These are phyloP conservation scores for Rhizopogon vesiculosus DNA, from an alignment of 768 basidiomycete genomes.

Conservation along the genomic window DNA sequence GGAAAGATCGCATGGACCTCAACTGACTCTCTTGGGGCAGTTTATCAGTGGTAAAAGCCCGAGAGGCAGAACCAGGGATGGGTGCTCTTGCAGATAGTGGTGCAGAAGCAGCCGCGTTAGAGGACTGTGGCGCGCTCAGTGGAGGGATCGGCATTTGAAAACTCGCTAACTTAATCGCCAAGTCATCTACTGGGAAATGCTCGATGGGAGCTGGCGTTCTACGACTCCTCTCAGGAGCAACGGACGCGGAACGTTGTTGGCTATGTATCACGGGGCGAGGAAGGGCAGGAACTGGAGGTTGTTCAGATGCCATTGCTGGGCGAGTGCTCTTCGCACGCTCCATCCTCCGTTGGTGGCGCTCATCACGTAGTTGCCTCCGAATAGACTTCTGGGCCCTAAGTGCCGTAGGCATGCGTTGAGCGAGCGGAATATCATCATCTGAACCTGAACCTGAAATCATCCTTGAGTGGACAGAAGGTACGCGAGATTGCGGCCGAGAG, in stretches of 20 bases:
- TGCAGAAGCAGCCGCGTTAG: slow-evolving; percentile 8
- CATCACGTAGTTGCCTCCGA: slow-evolving; percentile 63
- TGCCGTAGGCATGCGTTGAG: slow-evolving; percentile 78
- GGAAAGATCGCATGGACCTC: slow-evolving; percentile 59
- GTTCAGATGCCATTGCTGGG: slow-evolving; percentile 13
- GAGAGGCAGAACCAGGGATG: slow-evolving; percentile 11
- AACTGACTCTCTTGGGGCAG: slow-evolving; percentile 26
- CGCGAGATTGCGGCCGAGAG: slow-evolving; percentile 18
- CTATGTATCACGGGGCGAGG: slow-evolving; percentile 19
- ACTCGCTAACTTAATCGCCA: slow-evolving; percentile 52
- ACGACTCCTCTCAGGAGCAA: slow-evolving; percentile 35
- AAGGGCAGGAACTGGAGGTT: slow-evolving; percentile 12
- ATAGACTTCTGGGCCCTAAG: slow-evolving; percentile 80
- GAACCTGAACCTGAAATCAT: slow-evolving; percentile 22
- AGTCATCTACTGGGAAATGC: slow-evolving; percentile 51
- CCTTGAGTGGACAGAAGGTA: slow-evolving; percentile 15
- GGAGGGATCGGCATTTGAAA: slow-evolving; percentile 34
- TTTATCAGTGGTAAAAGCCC: slow-evolving; percentile 17
- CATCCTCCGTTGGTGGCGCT: slow-evolving; percentile 53
- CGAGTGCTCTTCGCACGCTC: slow-evolving; percentile 35
- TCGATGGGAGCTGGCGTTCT: slow-evolving; percentile 36
- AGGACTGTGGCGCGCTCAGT: slow-evolving; percentile 2
- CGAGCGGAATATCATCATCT: slow-evolving; percentile 83
- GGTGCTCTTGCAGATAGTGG: slow-evolving; percentile 9
- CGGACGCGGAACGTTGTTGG: slow-evolving; percentile 29